phyloP scores from a whole-genome alignment of 139 green algal species.

The Tetradesmus obliquus region DNA sequence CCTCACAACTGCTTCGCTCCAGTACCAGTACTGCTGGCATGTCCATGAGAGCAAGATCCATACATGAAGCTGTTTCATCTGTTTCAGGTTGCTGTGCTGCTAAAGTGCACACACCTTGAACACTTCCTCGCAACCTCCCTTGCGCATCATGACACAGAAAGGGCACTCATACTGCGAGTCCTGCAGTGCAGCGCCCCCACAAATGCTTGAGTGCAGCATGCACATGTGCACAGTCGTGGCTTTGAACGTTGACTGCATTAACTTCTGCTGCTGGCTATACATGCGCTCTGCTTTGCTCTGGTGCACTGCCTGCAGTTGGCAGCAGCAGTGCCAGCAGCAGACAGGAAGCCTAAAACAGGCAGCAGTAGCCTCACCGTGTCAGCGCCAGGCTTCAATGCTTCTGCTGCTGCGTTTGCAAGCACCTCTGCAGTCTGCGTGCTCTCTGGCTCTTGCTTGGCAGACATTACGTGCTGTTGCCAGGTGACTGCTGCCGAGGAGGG shows the following conservation, averaged over 20 bases:
- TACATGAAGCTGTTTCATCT: no score
- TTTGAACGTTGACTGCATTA: no score
- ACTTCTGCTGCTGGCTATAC: background rate
- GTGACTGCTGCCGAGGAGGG: background rate
- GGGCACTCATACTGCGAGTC: constrained; percentile 34
- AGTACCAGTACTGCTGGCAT: no score
- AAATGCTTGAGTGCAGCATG: background rate
- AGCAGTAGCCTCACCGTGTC: background rate
- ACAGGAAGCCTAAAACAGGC: background rate
- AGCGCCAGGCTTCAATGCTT: constrained; percentile 18
- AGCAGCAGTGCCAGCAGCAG: background rate
- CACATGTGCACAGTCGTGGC: background rate
- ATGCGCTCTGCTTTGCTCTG: background rate
- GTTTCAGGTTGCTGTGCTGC: background rate
- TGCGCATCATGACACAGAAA: constrained; percentile 54
- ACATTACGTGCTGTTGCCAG: background rate
- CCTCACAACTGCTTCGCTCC: no score
- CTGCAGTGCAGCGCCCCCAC: background rate
- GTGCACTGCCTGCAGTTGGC: background rate
- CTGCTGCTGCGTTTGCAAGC: constrained; percentile 21
- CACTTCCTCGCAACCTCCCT: constrained; percentile 45
- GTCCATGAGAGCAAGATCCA: no score
- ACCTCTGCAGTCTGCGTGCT: background rate
- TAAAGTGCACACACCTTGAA: constrained; percentile 43
- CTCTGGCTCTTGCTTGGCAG: background rate